Conservation (phyloP, 75 land plant genomes). For the Cunninghamia lanceolata region DNA sequence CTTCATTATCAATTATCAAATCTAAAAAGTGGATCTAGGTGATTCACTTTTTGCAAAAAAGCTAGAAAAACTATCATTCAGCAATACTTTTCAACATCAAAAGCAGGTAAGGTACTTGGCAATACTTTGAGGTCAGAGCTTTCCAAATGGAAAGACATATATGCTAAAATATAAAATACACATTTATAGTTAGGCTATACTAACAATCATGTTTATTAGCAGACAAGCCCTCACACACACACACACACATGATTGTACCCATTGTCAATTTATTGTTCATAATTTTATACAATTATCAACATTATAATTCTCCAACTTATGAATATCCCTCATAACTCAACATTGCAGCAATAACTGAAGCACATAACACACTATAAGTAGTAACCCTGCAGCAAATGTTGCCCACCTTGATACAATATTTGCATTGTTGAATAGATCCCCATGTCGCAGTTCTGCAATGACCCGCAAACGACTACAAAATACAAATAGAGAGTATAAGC, state of each 20-base stretch:
- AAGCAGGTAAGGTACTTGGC: not conserved
- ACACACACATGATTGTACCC: not conserved
- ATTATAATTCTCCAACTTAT: not conserved
- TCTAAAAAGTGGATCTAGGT: not conserved
- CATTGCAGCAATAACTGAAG: constrained; percentile 5
- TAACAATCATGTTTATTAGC: not conserved
- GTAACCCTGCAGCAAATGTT: not conserved
- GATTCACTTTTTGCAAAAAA: not conserved
- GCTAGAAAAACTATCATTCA: not conserved
- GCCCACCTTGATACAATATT: constrained; percentile 97
- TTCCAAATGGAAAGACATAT: not conserved
- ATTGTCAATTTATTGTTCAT: not conserved
- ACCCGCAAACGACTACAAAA: constrained; percentile 81
- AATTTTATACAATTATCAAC: not conserved
- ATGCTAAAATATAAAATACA: not conserved
- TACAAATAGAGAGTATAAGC: not conserved
- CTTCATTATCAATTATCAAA: not conserved
- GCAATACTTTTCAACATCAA: not conserved
- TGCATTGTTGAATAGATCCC: constrained; percentile 85
- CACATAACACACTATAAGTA: not conserved
- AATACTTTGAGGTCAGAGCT: not conserved
- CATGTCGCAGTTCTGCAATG: constrained; percentile 90
- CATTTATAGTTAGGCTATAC: not conserved
- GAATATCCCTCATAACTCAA: not conserved
- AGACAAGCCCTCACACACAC: not conserved